phyloP scores from a whole-genome alignment of 2,329 filamentous ascomycete genomes.

The Ramularia endophylla region DNA sequence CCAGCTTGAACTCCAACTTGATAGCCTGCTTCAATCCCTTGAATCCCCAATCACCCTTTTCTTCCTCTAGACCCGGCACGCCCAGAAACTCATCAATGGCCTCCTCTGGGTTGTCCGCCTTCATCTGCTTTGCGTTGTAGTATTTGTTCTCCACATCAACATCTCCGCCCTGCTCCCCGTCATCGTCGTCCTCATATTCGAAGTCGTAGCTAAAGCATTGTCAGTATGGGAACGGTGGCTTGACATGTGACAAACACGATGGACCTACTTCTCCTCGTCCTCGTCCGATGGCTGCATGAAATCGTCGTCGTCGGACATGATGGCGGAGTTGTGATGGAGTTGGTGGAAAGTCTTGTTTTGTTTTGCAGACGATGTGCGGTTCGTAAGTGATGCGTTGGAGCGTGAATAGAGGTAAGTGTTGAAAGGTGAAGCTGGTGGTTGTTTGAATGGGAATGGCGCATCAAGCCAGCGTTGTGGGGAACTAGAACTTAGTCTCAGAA shows the following conservation, averaged over 20 bases:
- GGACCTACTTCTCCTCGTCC: slow-evolving; percentile 70
- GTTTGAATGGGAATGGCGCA: too few species aligned
- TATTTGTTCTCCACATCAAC: slow-evolving; percentile 99
- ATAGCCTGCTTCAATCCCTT: slow-evolving; percentile 98
- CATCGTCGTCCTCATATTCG: slow-evolving; percentile 91
- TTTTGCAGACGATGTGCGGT: not conserved
- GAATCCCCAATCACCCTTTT: slow-evolving; percentile 98
- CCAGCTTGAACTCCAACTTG: slow-evolving; percentile 92
- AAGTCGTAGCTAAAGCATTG: slow-evolving; percentile 68
- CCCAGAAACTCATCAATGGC: slow-evolving; percentile 90
- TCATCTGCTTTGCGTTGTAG: slow-evolving; percentile 98
- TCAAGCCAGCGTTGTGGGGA: not conserved
- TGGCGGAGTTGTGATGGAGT: slow-evolving; percentile 23
- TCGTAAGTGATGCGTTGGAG: not conserved
- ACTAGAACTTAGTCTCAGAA: too few species aligned
- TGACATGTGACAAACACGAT: slow-evolving; percentile 8
- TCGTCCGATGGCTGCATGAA: slow-evolving; percentile 92
- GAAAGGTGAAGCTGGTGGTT: too few species aligned
- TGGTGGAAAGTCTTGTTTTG: not conserved
- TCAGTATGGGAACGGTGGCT: slow-evolving; percentile 4
- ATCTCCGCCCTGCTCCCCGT: slow-evolving; percentile 80
- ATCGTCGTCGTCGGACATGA: slow-evolving; percentile 79
- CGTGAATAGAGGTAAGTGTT: too few species aligned
- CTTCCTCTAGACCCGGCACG: slow-evolving; percentile 73
- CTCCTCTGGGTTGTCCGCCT: slow-evolving; percentile 75